These are phyloP conservation scores for Pontederia crassipes DNA, from an alignment of 176 grass and related monocot species.

Conservation along the genomic window DNA sequence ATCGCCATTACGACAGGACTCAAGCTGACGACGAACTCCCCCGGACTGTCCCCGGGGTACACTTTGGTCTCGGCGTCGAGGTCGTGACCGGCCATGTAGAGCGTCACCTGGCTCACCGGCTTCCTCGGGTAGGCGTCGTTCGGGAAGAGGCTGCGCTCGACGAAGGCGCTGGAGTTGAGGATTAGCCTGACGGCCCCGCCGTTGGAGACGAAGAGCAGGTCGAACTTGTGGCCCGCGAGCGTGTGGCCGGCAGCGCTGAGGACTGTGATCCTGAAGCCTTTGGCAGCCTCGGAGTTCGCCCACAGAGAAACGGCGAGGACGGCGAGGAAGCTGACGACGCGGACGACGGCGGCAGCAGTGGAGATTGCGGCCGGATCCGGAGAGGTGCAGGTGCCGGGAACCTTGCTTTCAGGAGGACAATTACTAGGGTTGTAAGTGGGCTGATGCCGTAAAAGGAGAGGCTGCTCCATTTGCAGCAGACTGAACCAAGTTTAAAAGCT, in stretches of 20 bases:
- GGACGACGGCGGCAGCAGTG: constrained; percentile 2
- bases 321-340: constrained; percentile 6
- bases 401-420: no score
- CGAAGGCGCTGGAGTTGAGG: not conserved
- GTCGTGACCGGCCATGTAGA: not conserved
- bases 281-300: constrained; percentile 35
- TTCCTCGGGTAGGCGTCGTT: constrained; percentile 1
- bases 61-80: not conserved
- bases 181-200: not conserved
- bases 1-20: not conserved
- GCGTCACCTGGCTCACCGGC: not conserved
- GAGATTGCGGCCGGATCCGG: not conserved
- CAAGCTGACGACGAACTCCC: not conserved
- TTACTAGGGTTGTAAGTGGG: no score
- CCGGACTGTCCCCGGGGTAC: not conserved
- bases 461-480: no score
- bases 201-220: constrained; percentile 19
- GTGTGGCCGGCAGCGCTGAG: not conserved
- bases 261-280: constrained; percentile 5
- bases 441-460: no score
- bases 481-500: no score
- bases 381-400: no score
- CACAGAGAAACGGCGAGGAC: constrained; percentile 21
- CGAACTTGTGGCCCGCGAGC: not conserved
- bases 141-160: constrained; percentile 7